Evolutionary conservation across 2,329 filamentous ascomycete genomes (phyloP).

Genomic region (Colletotrichum sansevieriae): DNA sequence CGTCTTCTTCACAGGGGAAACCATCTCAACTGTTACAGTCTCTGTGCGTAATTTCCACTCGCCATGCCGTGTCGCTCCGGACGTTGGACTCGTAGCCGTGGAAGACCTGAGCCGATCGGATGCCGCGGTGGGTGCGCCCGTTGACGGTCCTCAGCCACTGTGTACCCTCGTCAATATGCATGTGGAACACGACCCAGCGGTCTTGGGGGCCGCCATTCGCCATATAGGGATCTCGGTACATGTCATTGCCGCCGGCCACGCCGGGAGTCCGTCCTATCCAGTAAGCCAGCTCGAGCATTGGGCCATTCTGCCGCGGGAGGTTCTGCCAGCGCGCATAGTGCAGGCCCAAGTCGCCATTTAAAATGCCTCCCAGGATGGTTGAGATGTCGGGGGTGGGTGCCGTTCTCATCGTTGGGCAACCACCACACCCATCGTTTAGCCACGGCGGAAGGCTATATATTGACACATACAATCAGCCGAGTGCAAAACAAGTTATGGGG

Average conservation of each 20-base stretch:
- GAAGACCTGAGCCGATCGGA: neutral
- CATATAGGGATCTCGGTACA: constrained; percentile 1
- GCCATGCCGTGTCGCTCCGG: neutral
- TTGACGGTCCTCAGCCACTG: constrained; percentile 1
- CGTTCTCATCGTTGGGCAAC: constrained; percentile 8
- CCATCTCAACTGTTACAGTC: neutral
- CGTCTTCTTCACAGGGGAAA: neutral
- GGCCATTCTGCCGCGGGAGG: constrained; percentile 2
- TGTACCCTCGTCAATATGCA: constrained; percentile 1
- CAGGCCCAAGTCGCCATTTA: constrained; percentile 2
- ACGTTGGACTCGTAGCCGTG: neutral
- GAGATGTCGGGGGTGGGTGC: constrained; percentile 4
- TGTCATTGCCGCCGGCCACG: constrained; percentile 13
- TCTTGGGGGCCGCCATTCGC: neutral
- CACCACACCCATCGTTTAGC: constrained; percentile 7
- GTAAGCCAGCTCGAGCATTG: constrained; percentile 16
- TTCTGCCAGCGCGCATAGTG: constrained; percentile 19
- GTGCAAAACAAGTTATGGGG: constrained; percentile 5
- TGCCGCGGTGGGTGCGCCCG: constrained; percentile 2
- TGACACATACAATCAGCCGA: constrained; percentile 8
- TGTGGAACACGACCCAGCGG: constrained; percentile 5
- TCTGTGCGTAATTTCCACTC: neutral
- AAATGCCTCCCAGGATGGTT: neutral
- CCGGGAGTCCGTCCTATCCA: neutral
- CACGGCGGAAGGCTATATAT: constrained; percentile 1